These are phyloP conservation scores for Oldenlandia corymbosa DNA, from an alignment of 257 asterid genomes.

Conservation along the genomic window DNA sequence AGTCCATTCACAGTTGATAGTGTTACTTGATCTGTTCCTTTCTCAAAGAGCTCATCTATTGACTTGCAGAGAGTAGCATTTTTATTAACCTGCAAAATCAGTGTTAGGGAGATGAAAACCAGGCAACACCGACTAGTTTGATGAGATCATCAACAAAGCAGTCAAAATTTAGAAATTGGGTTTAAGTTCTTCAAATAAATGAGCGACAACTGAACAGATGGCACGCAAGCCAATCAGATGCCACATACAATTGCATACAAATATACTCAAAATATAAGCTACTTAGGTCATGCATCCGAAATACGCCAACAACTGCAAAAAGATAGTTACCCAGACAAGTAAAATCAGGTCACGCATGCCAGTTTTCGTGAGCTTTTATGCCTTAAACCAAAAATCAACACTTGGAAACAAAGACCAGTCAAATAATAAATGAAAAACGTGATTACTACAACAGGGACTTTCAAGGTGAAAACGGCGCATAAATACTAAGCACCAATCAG, in stretches of 20 bases:
- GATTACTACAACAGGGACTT: no score
- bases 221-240: background rate
- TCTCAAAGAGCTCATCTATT: constrained; percentile 75
- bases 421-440: no score
- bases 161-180: background rate
- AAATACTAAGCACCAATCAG: no score
- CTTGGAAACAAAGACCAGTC: no score
- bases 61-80: constrained; percentile 80
- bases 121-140: background rate
- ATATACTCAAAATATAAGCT: no score
- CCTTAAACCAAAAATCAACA: no score
- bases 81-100: constrained; percentile 55
- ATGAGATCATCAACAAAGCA: background rate
- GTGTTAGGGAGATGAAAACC: constrained; percentile 20
- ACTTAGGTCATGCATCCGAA: no score
- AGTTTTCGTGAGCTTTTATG: no score
- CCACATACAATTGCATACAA: background rate
- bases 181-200: background rate
- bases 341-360: no score
- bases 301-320: no score
- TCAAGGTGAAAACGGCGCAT: no score
- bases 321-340: no score
- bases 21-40: constrained; percentile 52
- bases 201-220: background rate
- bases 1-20: constrained; percentile 51